Evolutionary conservation across 1,139 yeast species (phyloP), one percentile per base, ranked within the genome.

Genomic region (Yamadazyma blattariae): DNA sequence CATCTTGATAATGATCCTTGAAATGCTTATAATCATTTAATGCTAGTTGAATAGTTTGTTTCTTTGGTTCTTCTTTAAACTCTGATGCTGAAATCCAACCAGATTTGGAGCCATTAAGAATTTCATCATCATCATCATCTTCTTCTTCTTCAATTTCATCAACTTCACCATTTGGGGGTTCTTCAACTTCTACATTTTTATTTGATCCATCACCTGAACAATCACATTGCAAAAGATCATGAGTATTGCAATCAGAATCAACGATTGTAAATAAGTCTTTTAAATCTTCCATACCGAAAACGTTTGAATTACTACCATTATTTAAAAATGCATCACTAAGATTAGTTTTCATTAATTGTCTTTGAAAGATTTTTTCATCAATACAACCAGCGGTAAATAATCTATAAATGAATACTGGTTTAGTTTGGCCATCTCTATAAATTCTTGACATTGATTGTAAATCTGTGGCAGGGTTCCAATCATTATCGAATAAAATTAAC

Each of bases 381-480:
- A 92, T 86, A 40, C 90, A 80, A 0, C 98, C 98, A 0, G 95
- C 78, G 0, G 90, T 82, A 32, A 84, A 62, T n/a, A 92, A 58
- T 44, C 98, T 70, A 54, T 92, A 94, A 20, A 92, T 82, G 52
- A 65, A 84, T 8, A 90, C 95, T 0, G 89, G 90, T 34, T 63
- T 72, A 35, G 61, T 72, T 55, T 92, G 98, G 0, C 98, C 98
- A 56, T 92, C 97, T 46, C 99, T 67, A 52, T 90, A 96, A 5
- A 92, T 82, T 43, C 99, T 64, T 1, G 97, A 96, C 95, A 92
- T 88, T 0, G 97, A 96, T 57, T 92, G 99, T 20, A 85, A 59
- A 56, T 92, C 99, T 10, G 85, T 74, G 0, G 97, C 79, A 0
- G 98, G 98, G 46, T 94, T 92, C 96, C 96, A 87, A 52, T 89